These are phyloP conservation scores for Hypholoma fasciculare DNA, from an alignment of 768 basidiomycete genomes.

Conservation along the genomic window DNA sequence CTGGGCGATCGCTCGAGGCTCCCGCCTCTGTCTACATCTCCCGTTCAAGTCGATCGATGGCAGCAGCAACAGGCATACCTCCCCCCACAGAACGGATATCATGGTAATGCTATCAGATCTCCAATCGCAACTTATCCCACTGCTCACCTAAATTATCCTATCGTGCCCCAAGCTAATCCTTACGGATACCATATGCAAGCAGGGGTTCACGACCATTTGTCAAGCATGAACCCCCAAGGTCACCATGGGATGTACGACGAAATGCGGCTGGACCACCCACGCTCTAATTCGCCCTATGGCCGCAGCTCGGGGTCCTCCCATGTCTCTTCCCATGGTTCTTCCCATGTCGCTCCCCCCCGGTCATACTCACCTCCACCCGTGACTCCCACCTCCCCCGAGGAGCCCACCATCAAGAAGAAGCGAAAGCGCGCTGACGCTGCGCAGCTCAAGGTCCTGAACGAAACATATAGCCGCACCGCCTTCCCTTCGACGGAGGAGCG, in stretches of 20 bases:
- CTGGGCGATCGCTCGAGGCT: constrained; percentile 54
- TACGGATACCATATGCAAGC: constrained; percentile 42
- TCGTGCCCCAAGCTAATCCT: constrained; percentile 31
- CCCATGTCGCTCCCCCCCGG: constrained; percentile 29
- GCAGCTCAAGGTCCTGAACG: constrained; percentile 80
- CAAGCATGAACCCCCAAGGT: constrained; percentile 29
- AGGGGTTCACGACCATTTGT: constrained; percentile 28
- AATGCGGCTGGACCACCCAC: constrained; percentile 35
- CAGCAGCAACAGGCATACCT: constrained; percentile 36
- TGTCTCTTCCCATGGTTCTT: constrained; percentile 18
- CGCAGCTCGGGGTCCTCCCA: constrained; percentile 35
- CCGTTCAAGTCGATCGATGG: constrained; percentile 51
- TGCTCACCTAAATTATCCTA: constrained; percentile 50
- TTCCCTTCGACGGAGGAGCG: constrained; percentile 90
- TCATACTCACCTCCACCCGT: constrained; percentile 55
- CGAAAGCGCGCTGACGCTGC: constrained; percentile 81
- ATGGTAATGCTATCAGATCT: constrained; percentile 54
- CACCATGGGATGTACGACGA: constrained; percentile 34
- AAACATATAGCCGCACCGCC: constrained; percentile 77
- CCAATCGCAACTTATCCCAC: constrained; percentile 63
- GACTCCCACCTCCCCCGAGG: constrained; percentile 50
- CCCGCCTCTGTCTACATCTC: constrained; percentile 51
- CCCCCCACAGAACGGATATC: constrained; percentile 33
- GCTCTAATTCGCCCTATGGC: constrained; percentile 46
- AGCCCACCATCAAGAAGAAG: constrained; percentile 84